Evolutionary conservation across 352 stramenopile species (phyloP).

Genomic region (Saprolegnia diclina): DNA sequence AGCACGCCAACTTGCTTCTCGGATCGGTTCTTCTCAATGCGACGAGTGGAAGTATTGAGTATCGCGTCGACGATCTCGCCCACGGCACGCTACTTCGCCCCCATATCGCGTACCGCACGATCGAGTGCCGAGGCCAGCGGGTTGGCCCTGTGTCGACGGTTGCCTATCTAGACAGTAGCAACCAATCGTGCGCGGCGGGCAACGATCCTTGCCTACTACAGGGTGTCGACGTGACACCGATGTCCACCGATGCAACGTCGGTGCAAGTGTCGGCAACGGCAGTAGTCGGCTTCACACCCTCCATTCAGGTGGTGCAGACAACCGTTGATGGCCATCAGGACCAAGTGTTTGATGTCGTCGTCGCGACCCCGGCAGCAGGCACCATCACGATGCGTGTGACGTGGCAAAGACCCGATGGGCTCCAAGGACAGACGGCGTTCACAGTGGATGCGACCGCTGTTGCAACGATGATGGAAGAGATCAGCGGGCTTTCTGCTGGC

Average conservation of each 20-base stretch:
- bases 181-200: background rate
- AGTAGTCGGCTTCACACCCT: background rate
- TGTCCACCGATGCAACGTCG: background rate
- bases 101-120: background rate
- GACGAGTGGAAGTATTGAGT: background rate
- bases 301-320: slow-evolving; percentile 15
- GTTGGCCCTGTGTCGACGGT: background rate
- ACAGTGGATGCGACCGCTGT: slow-evolving; percentile 1
- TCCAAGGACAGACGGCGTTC: background rate
- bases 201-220: background rate
- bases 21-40: background rate
- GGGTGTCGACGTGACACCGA: background rate
- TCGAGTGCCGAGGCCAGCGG: background rate
- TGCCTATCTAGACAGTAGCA: background rate
- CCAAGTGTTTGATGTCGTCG: slow-evolving; percentile 3
- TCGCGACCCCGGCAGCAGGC: background rate
- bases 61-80: slow-evolving; percentile 6
- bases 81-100: background rate
- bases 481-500: background rate
- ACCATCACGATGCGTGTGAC: slow-evolving; percentile 8
- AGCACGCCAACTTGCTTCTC: background rate
- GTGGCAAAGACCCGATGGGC: background rate
- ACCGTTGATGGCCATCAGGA: background rate
- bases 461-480: slow-evolving; percentile 11
- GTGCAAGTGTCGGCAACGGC: background rate